Conservation (phyloP, 2,329 filamentous ascomycete species). For the Aspergillus fumigatus region DNA sequence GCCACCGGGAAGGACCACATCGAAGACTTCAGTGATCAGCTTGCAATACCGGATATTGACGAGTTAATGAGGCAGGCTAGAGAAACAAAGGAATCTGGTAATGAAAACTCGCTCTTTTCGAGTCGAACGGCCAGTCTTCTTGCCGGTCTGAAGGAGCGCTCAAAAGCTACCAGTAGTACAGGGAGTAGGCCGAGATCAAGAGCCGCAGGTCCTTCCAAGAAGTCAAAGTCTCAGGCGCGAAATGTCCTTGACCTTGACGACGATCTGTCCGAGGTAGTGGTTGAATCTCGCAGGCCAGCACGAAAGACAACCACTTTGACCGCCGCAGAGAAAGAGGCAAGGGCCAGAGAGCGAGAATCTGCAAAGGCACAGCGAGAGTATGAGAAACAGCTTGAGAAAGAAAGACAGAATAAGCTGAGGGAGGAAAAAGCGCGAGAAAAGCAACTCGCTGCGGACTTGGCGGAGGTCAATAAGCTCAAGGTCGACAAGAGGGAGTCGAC, state of each 20-base stretch:
- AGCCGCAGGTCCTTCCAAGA: slow-evolving; percentile 5
- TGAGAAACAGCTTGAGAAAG: slow-evolving; percentile 56
- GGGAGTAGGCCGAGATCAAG: slow-evolving; percentile 3
- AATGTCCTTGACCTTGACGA: slow-evolving; percentile 7
- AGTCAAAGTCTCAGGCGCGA: slow-evolving; percentile 6
- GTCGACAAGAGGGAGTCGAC: slow-evolving; percentile 69
- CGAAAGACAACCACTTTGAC: slow-evolving; percentile 37
- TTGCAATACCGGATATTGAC: slow-evolving; percentile 21
- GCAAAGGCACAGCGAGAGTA: slow-evolving; percentile 46
- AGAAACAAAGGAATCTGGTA: slow-evolving; percentile 12
- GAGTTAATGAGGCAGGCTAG: slow-evolving; percentile 21
- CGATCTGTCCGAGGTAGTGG: slow-evolving; percentile 33
- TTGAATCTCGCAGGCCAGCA: slow-evolving; percentile 39
- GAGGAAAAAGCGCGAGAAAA: slow-evolving; percentile 61
- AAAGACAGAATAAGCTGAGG: slow-evolving; percentile 39
- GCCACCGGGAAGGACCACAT: slow-evolving; percentile 18
- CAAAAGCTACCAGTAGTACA: not conserved
- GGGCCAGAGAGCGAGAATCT: slow-evolving; percentile 51
- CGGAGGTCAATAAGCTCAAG: slow-evolving; percentile 68
- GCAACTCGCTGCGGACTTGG: slow-evolving; percentile 60
- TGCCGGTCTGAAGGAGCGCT: slow-evolving; percentile 25
- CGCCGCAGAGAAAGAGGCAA: slow-evolving; percentile 38
- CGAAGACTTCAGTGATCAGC: slow-evolving; percentile 32
- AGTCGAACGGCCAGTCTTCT: slow-evolving; percentile 39
- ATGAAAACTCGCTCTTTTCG: slow-evolving; percentile 27